Conservation (phyloP, 257 asterid genomes). For the Gentiana dahurica region DNA sequence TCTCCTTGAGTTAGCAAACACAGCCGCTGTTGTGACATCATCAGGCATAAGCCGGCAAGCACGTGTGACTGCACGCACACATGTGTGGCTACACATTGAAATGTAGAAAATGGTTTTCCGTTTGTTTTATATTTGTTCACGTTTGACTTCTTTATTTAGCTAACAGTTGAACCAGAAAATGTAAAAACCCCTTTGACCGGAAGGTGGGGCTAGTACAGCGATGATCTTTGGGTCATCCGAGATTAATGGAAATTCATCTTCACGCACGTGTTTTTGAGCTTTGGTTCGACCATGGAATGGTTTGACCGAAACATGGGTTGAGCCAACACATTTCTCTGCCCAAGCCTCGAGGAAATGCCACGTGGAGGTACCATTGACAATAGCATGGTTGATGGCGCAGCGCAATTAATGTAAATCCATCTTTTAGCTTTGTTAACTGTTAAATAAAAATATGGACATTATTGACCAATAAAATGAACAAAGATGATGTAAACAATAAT, state of each 20-base stretch:
- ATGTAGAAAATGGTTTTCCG: slow-evolving; percentile 52
- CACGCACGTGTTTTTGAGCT: slow-evolving; percentile 56
- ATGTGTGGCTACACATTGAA: slow-evolving; percentile 88
- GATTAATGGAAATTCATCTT: too few relatives aligned
- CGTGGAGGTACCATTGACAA: slow-evolving; percentile 91
- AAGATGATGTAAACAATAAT: too few relatives aligned
- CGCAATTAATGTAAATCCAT: slow-evolving; percentile 65
- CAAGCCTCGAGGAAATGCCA: slow-evolving; percentile 99
- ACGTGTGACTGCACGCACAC: slow-evolving; percentile 82
- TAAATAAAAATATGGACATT: too few relatives aligned
- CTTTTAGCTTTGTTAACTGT: slow-evolving; percentile 85
- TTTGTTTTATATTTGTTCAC: slow-evolving; percentile 31
- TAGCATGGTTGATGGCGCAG: slow-evolving; percentile 87
- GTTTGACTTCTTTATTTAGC: slow-evolving; percentile 64
- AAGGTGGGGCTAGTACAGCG: slow-evolving; percentile 10
- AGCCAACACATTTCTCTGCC: slow-evolving; percentile 63
- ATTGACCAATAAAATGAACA: too few relatives aligned
- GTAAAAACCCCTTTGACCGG: slow-evolving; percentile 63
- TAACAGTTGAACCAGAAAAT: slow-evolving; percentile 65
- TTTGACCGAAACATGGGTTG: slow-evolving; percentile 34
- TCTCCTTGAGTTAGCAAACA: slow-evolving; percentile 78
- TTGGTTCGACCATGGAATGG: slow-evolving; percentile 87
- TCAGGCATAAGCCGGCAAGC: slow-evolving; percentile 71
- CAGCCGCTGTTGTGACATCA: slow-evolving; percentile 84
- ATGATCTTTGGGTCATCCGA: too few relatives aligned